Evolutionary conservation across 805 yeast genomes (phyloP).

Genomic region (Yarrowia hollandica): DNA sequence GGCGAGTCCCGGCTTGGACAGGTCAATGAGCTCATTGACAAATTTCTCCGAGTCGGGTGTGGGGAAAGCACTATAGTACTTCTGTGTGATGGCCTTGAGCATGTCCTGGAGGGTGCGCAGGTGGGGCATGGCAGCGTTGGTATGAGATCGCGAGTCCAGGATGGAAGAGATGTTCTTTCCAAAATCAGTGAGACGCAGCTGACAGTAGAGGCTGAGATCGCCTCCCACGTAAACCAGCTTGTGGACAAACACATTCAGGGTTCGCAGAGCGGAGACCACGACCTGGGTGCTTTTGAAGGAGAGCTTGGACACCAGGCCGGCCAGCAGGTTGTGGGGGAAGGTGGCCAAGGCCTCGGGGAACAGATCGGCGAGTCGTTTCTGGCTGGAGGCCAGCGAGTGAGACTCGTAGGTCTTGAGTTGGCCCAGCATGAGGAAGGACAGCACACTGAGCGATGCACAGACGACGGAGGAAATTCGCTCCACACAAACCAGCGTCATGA

Average conservation of each 20-base stretch:
- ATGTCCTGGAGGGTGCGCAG: conserved; percentile 36
- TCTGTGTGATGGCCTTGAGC: conserved; percentile 33
- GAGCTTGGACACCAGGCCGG: conserved; percentile 27
- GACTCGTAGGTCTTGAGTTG: conserved; percentile 16
- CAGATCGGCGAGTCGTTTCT: conserved; percentile 17
- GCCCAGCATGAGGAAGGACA: conserved; percentile 25
- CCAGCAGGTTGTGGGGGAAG: conserved; percentile 13
- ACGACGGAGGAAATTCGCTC: conserved; percentile 27
- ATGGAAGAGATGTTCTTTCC: conserved; percentile 33
- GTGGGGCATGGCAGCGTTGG: conserved; percentile 34
- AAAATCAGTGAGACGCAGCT: conserved; percentile 34
- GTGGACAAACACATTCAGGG: conserved; percentile 13
- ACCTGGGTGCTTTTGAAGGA: conserved; percentile 25
- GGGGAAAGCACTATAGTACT: conserved; percentile 28
- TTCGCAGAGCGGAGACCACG: conserved; percentile 8
- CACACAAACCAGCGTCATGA: conserved; percentile 21
- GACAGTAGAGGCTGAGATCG: conserved; percentile 31
- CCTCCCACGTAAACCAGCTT: conserved; percentile 25
- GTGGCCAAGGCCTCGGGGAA: conserved; percentile 28
- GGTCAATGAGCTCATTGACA: conserved; percentile 29
- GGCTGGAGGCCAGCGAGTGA: conserved; percentile 24
- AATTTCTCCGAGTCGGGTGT: conserved; percentile 30
- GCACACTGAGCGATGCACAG: conserved; percentile 22
- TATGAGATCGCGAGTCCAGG: conserved; percentile 33
- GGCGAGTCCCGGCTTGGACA: conserved; percentile 30